Conservation (phyloP, 257 asterid species). For the Lithospermum erythrorhizon region DNA sequence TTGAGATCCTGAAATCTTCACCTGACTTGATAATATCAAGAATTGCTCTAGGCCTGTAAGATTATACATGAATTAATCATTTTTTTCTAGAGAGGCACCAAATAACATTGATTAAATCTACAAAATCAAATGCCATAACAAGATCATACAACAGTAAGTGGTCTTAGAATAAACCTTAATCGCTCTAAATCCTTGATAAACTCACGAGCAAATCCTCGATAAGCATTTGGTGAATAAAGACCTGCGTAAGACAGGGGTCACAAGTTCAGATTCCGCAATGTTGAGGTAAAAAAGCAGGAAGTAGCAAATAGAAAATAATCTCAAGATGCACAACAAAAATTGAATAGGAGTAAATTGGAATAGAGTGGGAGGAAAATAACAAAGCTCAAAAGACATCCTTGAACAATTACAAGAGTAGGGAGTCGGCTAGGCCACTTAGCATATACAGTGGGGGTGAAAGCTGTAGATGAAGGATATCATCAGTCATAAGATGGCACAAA, state of each 20-base stretch:
- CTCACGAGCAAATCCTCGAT: conserved; percentile 98
- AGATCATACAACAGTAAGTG: neutral
- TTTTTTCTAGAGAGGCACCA: too few relatives aligned
- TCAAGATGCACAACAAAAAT: neutral
- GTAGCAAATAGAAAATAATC: neutral
- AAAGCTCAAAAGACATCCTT: too few relatives aligned
- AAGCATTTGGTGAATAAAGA: conserved; percentile 93
- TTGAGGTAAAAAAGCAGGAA: conserved; percentile 6
- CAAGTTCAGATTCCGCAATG: neutral
- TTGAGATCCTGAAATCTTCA: conserved; percentile 89
- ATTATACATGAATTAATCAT: neutral
- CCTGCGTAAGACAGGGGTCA: conserved; percentile 33
- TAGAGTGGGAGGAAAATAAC: neutral
- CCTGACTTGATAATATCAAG: conserved; percentile 88
- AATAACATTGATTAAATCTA: neutral
- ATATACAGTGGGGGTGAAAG: too few relatives aligned
- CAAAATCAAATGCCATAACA: neutral
- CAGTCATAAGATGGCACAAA: too few relatives aligned
- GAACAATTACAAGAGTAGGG: too few relatives aligned
- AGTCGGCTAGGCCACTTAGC: too few relatives aligned
- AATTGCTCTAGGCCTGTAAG: conserved; percentile 80
- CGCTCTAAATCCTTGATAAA: conserved; percentile 95
- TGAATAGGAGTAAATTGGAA: too few relatives aligned
- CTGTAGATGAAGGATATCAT: too few relatives aligned
- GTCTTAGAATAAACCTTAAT: conserved; percentile 38